Evolutionary conservation across 257 asterid species (phyloP).

Genomic region (Solanum dulcamara): DNA sequence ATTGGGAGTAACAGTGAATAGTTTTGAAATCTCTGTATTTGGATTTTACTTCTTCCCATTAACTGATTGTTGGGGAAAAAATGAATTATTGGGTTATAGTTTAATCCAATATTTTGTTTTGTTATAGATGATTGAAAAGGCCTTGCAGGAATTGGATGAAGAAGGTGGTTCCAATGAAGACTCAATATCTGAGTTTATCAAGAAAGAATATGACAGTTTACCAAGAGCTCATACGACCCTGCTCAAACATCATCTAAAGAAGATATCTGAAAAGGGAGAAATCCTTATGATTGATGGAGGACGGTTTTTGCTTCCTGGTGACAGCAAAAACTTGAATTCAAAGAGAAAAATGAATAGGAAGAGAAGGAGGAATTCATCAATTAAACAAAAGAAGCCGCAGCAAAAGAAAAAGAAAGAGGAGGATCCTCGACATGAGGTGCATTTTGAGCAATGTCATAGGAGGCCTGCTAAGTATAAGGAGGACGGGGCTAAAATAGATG

Average conservation of each 20-base stretch:
- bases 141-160: neutral
- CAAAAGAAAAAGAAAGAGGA: neutral
- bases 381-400: neutral
- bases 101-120: too few relatives aligned
- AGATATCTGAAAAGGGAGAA: neutral
- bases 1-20: neutral
- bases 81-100: too few relatives aligned
- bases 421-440: neutral
- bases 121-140: neutral
- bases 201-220: conserved; percentile 16
- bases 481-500: neutral
- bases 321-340: neutral
- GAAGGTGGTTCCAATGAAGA: too few relatives aligned
- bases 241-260: conserved; percentile 29
- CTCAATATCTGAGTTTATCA: neutral
- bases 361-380: neutral
- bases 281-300: neutral
- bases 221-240: conserved; percentile 33
- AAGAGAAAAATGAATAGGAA: neutral
- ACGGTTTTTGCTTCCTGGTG: neutral
- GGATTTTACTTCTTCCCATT: too few relatives aligned
- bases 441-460: neutral
- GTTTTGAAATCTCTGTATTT: neutral
- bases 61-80: too few relatives aligned
- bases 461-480: neutral